Conservation (phyloP, 192 early-diverging fungal genomes). For the Podila horticola region DNA sequence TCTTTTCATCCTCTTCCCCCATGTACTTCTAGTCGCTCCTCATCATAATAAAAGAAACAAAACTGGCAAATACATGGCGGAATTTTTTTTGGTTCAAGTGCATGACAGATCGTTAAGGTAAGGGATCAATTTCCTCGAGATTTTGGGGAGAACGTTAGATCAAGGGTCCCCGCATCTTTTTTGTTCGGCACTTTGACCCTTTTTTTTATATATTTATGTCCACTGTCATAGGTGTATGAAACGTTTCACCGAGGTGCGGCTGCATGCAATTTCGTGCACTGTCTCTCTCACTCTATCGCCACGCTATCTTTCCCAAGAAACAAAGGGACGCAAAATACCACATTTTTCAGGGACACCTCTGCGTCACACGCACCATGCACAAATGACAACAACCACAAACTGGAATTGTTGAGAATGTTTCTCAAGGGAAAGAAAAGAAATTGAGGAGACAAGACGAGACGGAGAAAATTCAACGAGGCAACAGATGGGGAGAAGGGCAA, state of each 20-base stretch:
- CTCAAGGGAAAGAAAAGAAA: not conserved
- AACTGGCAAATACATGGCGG: too few species aligned
- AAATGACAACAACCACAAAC: not conserved
- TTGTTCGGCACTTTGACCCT: not conserved
- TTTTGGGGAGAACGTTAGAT: too few species aligned
- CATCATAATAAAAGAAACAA: not conserved
- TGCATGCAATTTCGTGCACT: not conserved
- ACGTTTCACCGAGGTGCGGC: not conserved
- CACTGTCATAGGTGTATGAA: too few species aligned
- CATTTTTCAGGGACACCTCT: not conserved
- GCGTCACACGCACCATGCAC: not conserved
- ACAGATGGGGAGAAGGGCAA: too few species aligned
- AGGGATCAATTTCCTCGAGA: too few species aligned
- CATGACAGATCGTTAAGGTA: too few species aligned
- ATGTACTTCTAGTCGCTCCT: too few species aligned
- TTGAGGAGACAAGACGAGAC: too few species aligned
- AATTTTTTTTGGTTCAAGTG: too few species aligned
- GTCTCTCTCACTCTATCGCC: not conserved
- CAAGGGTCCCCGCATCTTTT: too few species aligned
- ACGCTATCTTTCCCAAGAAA: not conserved
- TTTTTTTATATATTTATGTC: not conserved
- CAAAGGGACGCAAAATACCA: too few species aligned
- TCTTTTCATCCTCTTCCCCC: not conserved
- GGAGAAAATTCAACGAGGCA: too few species aligned
- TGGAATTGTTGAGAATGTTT: conserved; percentile 5